Base-by-base conservation (phyloP, 768 basidiomycete genomes). In the Collybiopsis confluens region DNA sequence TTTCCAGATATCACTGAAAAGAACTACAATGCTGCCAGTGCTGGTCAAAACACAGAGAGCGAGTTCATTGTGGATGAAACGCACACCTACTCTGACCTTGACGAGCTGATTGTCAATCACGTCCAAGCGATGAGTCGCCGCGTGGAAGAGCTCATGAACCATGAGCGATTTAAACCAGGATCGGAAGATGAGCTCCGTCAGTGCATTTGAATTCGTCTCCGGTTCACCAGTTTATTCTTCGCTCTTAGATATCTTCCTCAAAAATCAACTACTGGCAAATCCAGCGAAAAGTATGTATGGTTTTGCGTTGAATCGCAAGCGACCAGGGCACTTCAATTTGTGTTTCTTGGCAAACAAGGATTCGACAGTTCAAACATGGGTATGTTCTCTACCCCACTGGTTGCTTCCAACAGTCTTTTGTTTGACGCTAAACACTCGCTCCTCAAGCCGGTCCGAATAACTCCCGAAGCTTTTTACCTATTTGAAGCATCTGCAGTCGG, bases 91-190 rank as follows among this genome's bases (percentile, higher is more conserved):
- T 83, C 88, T 37, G 97, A 98, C 76, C 77, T 99, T 54, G 97
- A 99, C 67, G 96, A 99, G 66, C 68, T 99, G 60, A 92, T 98
- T 59, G 93, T 98, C 67, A 94, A 94, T 63, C 94, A 99, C 67
- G 85, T 98, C 38, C 91, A 93, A 74, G 88, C 93, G 8, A 95
- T 95, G 77, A 86, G 90, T 41, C 84, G 92, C 37, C 86, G 91
- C 59, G 88, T 98, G 1, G 95, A 98, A 67, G 94, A 98, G 65
- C 72, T 98, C 52, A 93, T 93, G 86, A 82, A 86, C 21, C 90
- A 94, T 62, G 97, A 98, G 62, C 97, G 97, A 67, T 98, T 89
- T 78, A 93, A 93, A 68, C 82, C 82, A 30, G 88, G 88, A 18
- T 77, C 85, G 9, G 90, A 95, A 69, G 90, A 92, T 53, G 90